A percentile compares a stretch with the other conserved stretches of the same genome.
Conservation (phyloP, 2,329 filamentous ascomycete species). For the Aspergillus sp. region DNA sequence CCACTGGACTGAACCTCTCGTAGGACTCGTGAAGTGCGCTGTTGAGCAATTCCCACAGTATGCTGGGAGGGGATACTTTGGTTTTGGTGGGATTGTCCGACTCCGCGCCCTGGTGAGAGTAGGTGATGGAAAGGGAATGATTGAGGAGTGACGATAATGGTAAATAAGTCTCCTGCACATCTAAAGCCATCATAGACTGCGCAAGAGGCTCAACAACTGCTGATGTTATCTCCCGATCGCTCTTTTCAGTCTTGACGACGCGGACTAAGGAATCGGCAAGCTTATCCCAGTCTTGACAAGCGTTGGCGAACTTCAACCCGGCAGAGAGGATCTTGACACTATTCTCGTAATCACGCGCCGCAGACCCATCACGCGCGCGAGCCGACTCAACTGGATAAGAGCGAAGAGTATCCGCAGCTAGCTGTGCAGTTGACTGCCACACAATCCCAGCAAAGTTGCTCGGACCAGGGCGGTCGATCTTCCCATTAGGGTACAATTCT, state of each 20-base stretch:
- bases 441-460: conserved; percentile 22
- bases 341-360: conserved; percentile 65
- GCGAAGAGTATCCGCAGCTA: conserved; percentile 40
- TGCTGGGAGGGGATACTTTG: conserved; percentile 39
- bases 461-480: conserved; percentile 9
- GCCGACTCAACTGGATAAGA: conserved; percentile 39
- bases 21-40: conserved; percentile 58
- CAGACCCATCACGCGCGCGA: conserved; percentile 53
- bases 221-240: conserved; percentile 65
- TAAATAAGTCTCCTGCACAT: conserved; percentile 32
- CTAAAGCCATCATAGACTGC: conserved; percentile 46
- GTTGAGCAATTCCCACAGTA: conserved; percentile 62
- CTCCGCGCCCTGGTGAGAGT: conserved; percentile 14
- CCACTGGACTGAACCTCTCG: conserved; percentile 37
- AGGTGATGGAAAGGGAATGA: conserved; percentile 36
- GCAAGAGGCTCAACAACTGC: conserved; percentile 71
- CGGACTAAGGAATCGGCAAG: conserved; percentile 59
- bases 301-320: conserved; percentile 44
- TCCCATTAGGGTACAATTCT: conserved; percentile 22
- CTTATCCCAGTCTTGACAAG: conserved; percentile 40
- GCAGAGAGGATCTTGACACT: conserved; percentile 66
- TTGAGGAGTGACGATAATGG: conserved; percentile 31
- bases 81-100: background rate
- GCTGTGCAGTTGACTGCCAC: conserved; percentile 37
- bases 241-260: conserved; percentile 61